phyloP scores from a whole-genome alignment of 2,329 filamentous ascomycete species.

The Metarhizium anisopliae region DNA sequence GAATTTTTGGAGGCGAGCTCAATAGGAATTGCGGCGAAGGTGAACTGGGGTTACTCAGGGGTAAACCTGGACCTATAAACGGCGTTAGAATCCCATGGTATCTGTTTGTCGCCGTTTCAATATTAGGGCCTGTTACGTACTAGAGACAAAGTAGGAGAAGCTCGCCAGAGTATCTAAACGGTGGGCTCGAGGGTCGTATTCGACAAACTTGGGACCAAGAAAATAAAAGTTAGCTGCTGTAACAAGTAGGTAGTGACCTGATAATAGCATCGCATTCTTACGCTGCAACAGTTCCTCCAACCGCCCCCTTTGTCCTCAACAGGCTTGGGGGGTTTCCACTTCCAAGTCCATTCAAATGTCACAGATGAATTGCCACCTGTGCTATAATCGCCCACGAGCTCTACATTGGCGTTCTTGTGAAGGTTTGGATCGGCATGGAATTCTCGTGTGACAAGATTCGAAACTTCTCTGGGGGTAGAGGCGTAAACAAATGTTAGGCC shows the following conservation, averaged over 20 bases:
- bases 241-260: neutral
- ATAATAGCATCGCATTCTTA: slow-evolving; percentile 23
- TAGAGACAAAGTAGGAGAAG: slow-evolving; percentile 93
- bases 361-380: slow-evolving; percentile 78
- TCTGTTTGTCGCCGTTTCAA: neutral
- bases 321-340: slow-evolving; percentile 82
- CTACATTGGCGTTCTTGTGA: slow-evolving; percentile 94
- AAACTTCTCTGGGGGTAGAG: slow-evolving; percentile 75
- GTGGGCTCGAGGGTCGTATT: slow-evolving; percentile 92
- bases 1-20: slow-evolving; percentile 63
- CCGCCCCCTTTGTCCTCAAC: slow-evolving; percentile 78
- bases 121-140: slow-evolving; percentile 33
- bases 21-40: slow-evolving; percentile 67
- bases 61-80: slow-evolving; percentile 31
- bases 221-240: neutral
- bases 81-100: neutral
- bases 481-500: slow-evolving; percentile 90
- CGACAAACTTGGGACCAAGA: slow-evolving; percentile 60
- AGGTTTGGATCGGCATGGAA: slow-evolving; percentile 96
- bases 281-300: slow-evolving; percentile 92
- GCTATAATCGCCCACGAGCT: slow-evolving; percentile 83
- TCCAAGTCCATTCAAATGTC: slow-evolving; percentile 93
- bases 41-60: slow-evolving; percentile 51
- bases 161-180: slow-evolving; percentile 78
- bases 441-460: slow-evolving; percentile 87